These are phyloP conservation scores for Dissophora ornata DNA, from an alignment of 192 early-diverging fungal genomes.

Conservation along the genomic window DNA sequence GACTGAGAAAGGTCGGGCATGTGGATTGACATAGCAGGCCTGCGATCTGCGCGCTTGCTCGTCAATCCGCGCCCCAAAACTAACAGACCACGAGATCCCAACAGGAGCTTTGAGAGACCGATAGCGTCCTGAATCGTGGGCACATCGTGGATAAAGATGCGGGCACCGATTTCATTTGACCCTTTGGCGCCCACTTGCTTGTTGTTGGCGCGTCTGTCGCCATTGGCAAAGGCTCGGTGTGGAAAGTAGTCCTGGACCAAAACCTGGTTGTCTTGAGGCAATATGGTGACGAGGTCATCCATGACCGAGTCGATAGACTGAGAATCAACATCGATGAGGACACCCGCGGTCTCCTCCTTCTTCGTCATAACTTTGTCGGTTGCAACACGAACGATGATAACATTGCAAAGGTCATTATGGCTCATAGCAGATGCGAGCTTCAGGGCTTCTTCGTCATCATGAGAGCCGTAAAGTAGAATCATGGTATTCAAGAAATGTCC, in stretches of 20 bases:
- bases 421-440: conserved; percentile 46
- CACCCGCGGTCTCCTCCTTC: neutral
- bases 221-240: conserved; percentile 12
- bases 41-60: conserved; percentile 5
- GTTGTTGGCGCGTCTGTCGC: neutral
- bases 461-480: conserved; percentile 36
- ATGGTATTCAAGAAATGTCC: conserved; percentile 46
- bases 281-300: neutral
- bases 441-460: conserved; percentile 42
- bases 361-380: neutral
- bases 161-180: conserved; percentile 25
- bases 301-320: conserved; percentile 12
- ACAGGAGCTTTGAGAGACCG: conserved; percentile 35
- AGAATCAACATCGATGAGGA: conserved; percentile 9
- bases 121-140: conserved; percentile 56
- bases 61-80: conserved; percentile 57
- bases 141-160: conserved; percentile 33
- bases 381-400: conserved; percentile 35
- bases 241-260: conserved; percentile 27
- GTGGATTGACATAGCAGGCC: conserved; percentile 5
- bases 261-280: conserved; percentile 31
- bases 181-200: neutral
- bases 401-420: conserved; percentile 37
- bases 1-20: neutral
- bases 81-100: conserved; percentile 61